phyloP scores from a whole-genome alignment of 2,329 filamentous ascomycete genomes.

The Dactylonectria estremocensis region DNA sequence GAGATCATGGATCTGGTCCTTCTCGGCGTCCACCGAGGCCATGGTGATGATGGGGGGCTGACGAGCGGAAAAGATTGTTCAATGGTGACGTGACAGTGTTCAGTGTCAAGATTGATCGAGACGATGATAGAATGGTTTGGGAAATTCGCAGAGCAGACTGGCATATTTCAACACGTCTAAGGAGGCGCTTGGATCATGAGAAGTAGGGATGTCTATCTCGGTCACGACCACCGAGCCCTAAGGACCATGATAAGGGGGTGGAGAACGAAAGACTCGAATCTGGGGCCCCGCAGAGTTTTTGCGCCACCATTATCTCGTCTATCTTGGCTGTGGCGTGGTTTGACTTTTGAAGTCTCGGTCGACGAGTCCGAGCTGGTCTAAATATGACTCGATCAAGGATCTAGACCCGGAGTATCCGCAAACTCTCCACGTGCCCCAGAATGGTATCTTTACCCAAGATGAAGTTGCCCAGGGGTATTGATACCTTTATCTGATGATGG shows the following conservation, averaged over 20 bases:
- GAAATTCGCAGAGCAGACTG: not conserved
- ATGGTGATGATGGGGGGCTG: not conserved
- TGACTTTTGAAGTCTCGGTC: not conserved
- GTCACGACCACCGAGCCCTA: not conserved
- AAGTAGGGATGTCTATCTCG: not conserved
- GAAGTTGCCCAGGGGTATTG: not conserved
- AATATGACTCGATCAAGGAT: not conserved
- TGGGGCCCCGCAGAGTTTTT: not conserved
- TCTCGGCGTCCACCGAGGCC: slow-evolving; percentile 2
- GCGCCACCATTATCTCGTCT: not conserved
- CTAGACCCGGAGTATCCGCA: not conserved
- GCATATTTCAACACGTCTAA: not conserved
- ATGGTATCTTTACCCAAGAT: not conserved
- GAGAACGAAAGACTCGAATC: not conserved
- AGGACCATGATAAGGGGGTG: not conserved
- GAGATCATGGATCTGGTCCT: slow-evolving; percentile 1
- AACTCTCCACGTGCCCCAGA: not conserved
- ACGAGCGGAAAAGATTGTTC: not conserved
- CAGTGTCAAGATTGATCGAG: not conserved
- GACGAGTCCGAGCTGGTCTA: not conserved
- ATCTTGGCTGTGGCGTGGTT: not conserved
- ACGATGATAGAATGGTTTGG: not conserved
- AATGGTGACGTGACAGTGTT: no score
- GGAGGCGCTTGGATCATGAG: not conserved
- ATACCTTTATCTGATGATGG: not conserved